Conservation (phyloP, 1,139 yeast species). For the Williopsis jadinii region DNA sequence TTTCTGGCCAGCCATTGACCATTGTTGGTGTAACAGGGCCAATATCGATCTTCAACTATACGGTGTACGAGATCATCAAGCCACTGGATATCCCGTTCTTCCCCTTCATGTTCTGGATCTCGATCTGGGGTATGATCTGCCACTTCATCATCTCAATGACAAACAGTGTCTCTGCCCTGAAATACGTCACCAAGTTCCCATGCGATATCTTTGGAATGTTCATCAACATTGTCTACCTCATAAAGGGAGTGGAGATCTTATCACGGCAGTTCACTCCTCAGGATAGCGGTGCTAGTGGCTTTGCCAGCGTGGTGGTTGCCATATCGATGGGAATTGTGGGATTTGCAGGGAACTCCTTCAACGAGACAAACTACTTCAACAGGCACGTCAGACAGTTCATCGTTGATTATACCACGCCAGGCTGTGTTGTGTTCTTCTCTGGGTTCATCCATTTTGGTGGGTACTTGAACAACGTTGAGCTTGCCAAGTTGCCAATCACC, state of each 20-base stretch:
- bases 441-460: constrained; percentile 92
- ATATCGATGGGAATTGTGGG: constrained; percentile 73
- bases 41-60: constrained; percentile 81
- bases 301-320: constrained; percentile 68
- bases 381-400: constrained; percentile 60
- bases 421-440: constrained; percentile 80
- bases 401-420: constrained; percentile 80
- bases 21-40: constrained; percentile 99
- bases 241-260: constrained; percentile 82
- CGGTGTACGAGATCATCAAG: constrained; percentile 74
- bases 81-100: constrained; percentile 46
- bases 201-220: constrained; percentile 94
- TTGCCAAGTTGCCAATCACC: constrained; percentile 65
- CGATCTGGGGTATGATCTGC: constrained; percentile 83
- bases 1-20: constrained; percentile 87
- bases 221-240: constrained; percentile 82
- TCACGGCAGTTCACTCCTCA: constrained; percentile 54
- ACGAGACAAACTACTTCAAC: constrained; percentile 51
- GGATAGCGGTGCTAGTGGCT: constrained; percentile 51
- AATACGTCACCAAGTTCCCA: constrained; percentile 72
- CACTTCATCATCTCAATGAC: constrained; percentile 67
- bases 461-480: constrained; percentile 41
- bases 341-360: constrained; percentile 52
- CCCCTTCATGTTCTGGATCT: constrained; percentile 95
- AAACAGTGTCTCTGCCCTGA: constrained; percentile 63